Evolutionary conservation across 75 land plant genomes (phyloP).

Genomic region (Selaginella tamariscina): DNA sequence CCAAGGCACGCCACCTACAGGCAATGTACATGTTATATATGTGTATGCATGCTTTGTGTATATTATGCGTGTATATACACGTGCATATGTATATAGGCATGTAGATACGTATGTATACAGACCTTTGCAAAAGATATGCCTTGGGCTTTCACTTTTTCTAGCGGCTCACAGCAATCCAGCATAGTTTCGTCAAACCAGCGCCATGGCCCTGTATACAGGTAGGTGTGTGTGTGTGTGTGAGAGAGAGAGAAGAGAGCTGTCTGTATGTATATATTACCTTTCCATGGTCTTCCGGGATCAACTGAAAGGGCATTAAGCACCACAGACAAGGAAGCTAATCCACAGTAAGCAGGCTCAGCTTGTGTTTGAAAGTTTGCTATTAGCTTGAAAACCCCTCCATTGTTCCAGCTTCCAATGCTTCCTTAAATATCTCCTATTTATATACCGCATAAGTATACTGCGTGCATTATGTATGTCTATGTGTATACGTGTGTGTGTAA

Average conservation of each 20-base stretch:
- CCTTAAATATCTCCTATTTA: constrained; percentile 55
- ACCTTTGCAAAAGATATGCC: constrained; percentile 77
- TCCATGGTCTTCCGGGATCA: constrained; percentile 87
- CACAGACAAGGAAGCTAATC: constrained; percentile 63
- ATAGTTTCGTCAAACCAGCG: constrained; percentile 94
- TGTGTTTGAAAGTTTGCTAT: constrained; percentile 79
- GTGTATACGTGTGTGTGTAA: not conserved
- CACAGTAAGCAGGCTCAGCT: constrained; percentile 88
- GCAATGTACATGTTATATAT: no score
- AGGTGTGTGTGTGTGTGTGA: no score
- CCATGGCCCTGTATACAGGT: constrained; percentile 58
- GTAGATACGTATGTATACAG: no score
- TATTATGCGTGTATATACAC: no score
- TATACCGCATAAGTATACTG: not conserved
- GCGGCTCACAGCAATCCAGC: constrained; percentile 83
- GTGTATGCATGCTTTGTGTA: no score
- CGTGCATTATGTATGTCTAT: not conserved
- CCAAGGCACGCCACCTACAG: constrained; percentile 63
- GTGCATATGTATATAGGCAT: no score
- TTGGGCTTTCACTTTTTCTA: constrained; percentile 54
- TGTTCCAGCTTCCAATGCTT: constrained; percentile 56
- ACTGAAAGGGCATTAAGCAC: constrained; percentile 82
- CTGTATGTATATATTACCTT: constrained; percentile 34
- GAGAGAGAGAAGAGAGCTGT: not conserved
- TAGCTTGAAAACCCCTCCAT: constrained; percentile 77